Evolutionary conservation across 2,329 filamentous ascomycete species (phyloP), one percentile per base, ranked within the genome.

Genomic region (Fusarium sterilihyphosum): DNA sequence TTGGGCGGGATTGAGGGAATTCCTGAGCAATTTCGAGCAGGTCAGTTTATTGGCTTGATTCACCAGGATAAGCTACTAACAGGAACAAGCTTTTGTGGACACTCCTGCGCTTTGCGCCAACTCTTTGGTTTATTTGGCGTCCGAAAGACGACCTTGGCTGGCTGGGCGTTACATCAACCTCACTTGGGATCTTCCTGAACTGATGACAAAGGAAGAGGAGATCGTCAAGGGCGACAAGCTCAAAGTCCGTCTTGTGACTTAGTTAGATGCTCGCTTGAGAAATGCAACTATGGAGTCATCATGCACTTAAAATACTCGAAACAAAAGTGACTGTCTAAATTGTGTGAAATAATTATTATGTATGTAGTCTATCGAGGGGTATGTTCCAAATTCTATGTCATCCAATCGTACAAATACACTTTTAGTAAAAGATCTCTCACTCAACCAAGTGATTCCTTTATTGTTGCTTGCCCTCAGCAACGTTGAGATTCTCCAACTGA

Each of bases 161-260:
- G 53, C 65, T 2, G 72, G 73, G 8, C 61, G 72, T 14, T 75
- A 73, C 26, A 41, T 70, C 5, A 75, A 75, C 14, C 41, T 75
- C 22, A 75, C 70, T 6, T 75, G 73, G 70, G 73, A 75, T 44
- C 56, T 76, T 11, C 59, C 67, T 3, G 61, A 75, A 22, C 50
- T 75, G 4, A 67, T 73, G 59, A 38, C 43, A 0, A 75, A 75
- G 35, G 29, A 68, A 9, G 29, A 44, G 4, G 65, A 69, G 8
- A 69, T 69, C 22, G 26, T 69, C 1, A 40, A 40, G 5, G 65
- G 44, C 16, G 57, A 69, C 8, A 69, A 69, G n/a, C 49, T 69
- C 4, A 69, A 69, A 26, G 57, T 69, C 7, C 37, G 66, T 35
- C 65, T 69, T 13, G n/a, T 16, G 2, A 54, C 43, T 33, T 69